Evolutionary conservation across 257 asterid species (phyloP).

Genomic region (Verbena officinalis): DNA sequence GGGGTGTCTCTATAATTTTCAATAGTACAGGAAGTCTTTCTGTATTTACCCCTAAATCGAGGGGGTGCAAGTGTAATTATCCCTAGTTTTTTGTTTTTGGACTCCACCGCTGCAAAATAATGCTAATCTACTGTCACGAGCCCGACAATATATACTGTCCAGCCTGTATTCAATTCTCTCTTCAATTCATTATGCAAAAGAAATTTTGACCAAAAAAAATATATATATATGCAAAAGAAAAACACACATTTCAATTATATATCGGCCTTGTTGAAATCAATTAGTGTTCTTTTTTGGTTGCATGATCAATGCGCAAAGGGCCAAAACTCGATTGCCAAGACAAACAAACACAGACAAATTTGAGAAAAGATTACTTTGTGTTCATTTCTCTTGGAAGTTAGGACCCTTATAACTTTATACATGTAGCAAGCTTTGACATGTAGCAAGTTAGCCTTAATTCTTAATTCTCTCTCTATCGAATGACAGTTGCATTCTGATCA

Average conservation of each 20-base stretch:
- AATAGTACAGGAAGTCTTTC: no score
- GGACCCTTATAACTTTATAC: neutral
- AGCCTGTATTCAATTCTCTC: neutral
- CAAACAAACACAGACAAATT: neutral
- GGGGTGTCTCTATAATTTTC: no score
- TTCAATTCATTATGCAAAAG: neutral
- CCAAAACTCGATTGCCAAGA: neutral
- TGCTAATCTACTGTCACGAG: conserved; percentile 20
- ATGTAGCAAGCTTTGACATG: neutral
- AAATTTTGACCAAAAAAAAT: no score
- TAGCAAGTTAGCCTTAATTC: no score
- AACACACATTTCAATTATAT: neutral
- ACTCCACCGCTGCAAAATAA: conserved; percentile 3
- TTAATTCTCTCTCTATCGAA: no score
- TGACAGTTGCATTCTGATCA: no score
- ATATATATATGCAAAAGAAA: no score
- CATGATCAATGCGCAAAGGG: neutral
- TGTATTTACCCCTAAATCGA: no score
- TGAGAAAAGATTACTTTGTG: neutral
- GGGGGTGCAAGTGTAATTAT: no score
- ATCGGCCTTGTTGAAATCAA: no score
- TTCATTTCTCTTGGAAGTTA: neutral
- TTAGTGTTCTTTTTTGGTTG: no score
- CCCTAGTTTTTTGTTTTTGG: neutral
- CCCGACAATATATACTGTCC: neutral